These are phyloP conservation scores for Bryoglossum gracile DNA, from an alignment of 495 filamentous ascomycete species.

Conservation along the genomic window DNA sequence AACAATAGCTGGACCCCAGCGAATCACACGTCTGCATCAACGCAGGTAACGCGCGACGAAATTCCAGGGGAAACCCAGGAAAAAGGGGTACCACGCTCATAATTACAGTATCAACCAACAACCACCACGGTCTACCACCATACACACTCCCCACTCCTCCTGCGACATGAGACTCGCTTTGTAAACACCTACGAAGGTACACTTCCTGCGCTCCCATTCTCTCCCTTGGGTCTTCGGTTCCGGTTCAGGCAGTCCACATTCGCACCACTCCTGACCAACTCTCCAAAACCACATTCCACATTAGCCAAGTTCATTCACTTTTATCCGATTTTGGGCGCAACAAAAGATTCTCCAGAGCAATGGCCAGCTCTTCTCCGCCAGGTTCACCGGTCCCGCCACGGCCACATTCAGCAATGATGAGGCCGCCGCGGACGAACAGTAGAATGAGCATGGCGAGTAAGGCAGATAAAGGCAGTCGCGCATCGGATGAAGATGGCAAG, in stretches of 20 bases:
- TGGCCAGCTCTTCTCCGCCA: constrained; percentile 50
- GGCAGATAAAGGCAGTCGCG: constrained; percentile 70
- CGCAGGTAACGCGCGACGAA: constrained; percentile 7
- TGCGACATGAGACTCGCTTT: constrained; percentile 7
- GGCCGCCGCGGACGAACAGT: constrained; percentile 72
- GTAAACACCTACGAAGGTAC: no score
- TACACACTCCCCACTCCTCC: no score
- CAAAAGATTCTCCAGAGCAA: constrained; percentile 24
- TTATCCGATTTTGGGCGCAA: constrained; percentile 26
- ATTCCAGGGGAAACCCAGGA: no score
- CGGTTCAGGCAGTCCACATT: no score
- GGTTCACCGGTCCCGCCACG: constrained; percentile 47
- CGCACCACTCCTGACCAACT: no score
- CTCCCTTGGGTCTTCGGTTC: no score
- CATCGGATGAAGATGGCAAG: constrained; percentile 87
- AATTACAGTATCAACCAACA: no score
- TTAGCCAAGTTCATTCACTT: no score
- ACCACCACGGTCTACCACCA: no score
- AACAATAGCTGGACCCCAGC: background rate
- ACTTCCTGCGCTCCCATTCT: no score
- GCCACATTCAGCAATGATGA: constrained; percentile 81
- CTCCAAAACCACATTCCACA: no score
- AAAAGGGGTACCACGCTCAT: no score
- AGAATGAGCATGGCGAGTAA: constrained; percentile 84
- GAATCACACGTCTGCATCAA: background rate